Base-by-base conservation (phyloP, 2,329 filamentous ascomycete genomes). In the Beauveria scarabaeidicola region DNA sequence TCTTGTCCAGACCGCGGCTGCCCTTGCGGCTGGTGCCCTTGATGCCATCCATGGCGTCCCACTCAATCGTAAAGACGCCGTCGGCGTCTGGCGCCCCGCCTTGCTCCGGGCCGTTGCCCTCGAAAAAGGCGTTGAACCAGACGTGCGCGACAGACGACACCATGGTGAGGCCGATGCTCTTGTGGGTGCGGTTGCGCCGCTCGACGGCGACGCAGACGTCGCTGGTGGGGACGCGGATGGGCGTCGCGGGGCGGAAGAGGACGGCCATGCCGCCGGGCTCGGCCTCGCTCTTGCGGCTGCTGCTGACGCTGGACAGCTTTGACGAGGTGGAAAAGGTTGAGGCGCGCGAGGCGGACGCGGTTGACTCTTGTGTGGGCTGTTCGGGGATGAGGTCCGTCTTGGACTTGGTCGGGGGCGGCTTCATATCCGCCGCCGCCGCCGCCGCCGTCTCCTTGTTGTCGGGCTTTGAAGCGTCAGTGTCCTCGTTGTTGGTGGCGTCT, bases 41-140 rank as follows among this genome's bases (percentile, higher is more conserved):
- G 72, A 99, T 92, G 3, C 94, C 94, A 66, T 99, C 94, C 84
- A 99, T 89, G 58, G 78, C 77, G 43, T 84, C 81, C 82, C 82
- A 85, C 1, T 79, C 78, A 29, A 85, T 80, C 61, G 76, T 73
- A 53, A 85, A 85, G 3, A 84, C 76, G 11, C 82, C 93, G 10
- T 81, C 89, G 47, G 86, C 81, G 52, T 88, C 81, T 0, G 90
- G 79, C 17, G 78, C 75, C 25, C 89, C 90, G 29, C 76, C 72
- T 46, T 85, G 79, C 68, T 91, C 88, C 0, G 88, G 86, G 0
- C 89, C 88, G 21, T 83, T 77, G 48, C 92, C 91, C 74, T 97
- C 94, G 67, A 97, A 97, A 73, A 86, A 97, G 1, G 86, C 79
- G 69, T 99, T 99, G 78, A 97, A 96, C 94, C 94, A 99, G 17